Evolutionary conservation across 176 grass and related monocot genomes (phyloP).

Genomic region (Tuctoria greenei): DNA sequence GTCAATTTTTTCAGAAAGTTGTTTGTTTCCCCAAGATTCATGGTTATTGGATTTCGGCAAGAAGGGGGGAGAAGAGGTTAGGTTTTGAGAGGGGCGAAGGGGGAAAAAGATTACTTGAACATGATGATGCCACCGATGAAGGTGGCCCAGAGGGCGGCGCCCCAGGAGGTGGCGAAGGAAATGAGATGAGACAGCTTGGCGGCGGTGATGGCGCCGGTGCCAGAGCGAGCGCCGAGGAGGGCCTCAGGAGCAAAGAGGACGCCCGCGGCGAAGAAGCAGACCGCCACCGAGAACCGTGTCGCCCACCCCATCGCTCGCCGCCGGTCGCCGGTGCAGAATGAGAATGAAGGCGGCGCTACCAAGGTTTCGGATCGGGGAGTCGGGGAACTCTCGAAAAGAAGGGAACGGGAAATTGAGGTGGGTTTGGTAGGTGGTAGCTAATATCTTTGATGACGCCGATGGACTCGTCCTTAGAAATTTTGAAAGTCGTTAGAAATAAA

Average conservation of each 20-base stretch:
- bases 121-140: constrained; percentile 99
- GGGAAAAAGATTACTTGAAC: constrained; percentile 67
- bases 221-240: constrained; percentile 48
- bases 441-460: not conserved
- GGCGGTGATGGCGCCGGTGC: constrained; percentile 44
- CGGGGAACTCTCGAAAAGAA: not conserved
- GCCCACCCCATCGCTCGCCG: constrained; percentile 76
- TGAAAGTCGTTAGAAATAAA: not conserved
- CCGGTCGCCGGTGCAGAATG: not conserved
- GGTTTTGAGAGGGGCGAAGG: not conserved
- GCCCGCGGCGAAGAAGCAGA: constrained; percentile 83
- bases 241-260: constrained; percentile 77
- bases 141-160: constrained; percentile 90
- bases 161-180: constrained; percentile 86
- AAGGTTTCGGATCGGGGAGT: not conserved
- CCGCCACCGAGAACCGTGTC: constrained; percentile 65
- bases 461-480: not conserved
- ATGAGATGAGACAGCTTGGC: constrained; percentile 86
- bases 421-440: not conserved
- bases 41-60: not conserved
- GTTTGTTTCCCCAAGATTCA: not conserved
- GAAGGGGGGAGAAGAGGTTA: not conserved
- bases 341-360: not conserved
- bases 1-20: not conserved
- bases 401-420: not conserved